Evolutionary conservation across 768 basidiomycete species (phyloP).

Genomic region (Amanita thiersii): DNA sequence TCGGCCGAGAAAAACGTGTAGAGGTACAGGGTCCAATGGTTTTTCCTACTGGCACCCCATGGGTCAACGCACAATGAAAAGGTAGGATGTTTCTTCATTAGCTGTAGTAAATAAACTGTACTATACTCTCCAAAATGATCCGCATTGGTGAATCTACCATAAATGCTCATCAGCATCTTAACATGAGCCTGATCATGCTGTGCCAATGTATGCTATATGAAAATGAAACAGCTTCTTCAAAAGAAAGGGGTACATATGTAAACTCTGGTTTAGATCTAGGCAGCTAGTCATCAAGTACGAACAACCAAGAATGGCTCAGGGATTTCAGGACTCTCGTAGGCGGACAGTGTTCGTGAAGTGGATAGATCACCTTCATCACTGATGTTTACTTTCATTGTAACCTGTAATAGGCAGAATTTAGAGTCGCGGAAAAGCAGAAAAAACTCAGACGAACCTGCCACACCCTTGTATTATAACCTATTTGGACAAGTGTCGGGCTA

Average conservation of each 20-base stretch:
- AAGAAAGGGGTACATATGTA: too few relatives aligned
- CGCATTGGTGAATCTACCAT: too few relatives aligned
- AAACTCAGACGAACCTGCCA: conserved; percentile 47
- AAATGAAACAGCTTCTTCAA: too few relatives aligned
- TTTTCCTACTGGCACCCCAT: conserved; percentile 51
- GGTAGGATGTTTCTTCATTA: conserved; percentile 2
- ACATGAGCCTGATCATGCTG: too few relatives aligned
- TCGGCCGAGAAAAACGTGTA: conserved; percentile 51
- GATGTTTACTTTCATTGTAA: conserved; percentile 29
- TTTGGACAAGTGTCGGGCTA: conserved; percentile 41
- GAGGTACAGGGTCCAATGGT: conserved; percentile 64
- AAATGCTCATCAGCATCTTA: too few relatives aligned
- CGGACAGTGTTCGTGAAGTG: conserved; percentile 29
- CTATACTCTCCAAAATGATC: too few relatives aligned
- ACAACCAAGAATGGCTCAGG: conserved; percentile 71
- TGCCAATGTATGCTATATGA: too few relatives aligned
- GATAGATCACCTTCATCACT: conserved; percentile 30
- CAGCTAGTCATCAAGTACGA: conserved; percentile 29
- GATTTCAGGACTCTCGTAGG: conserved; percentile 58
- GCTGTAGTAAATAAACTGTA: conserved; percentile 5
- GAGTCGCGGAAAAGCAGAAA: conserved; percentile 3
- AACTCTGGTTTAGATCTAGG: not conserved
- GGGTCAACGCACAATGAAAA: not conserved
- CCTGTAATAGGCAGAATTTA: conserved; percentile 23
- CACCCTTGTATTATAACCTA: conserved; percentile 63